Percentiles rank a stretch among this genome's conserved stretches.
phyloP scores from a whole-genome alignment of 306 rosid species.

The Prunus salicina region DNA sequence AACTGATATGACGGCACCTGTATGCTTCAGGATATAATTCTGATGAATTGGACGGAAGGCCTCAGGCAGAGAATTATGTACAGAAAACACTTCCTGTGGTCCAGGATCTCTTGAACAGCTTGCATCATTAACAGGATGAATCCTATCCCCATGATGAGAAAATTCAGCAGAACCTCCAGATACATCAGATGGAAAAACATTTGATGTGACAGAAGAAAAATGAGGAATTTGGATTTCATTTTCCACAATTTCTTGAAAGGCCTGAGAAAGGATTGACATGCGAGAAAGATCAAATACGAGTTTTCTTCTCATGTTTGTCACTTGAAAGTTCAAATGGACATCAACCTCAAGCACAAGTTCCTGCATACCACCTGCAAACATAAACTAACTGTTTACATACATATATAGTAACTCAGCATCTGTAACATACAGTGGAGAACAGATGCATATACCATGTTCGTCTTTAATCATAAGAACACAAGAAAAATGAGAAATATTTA shows the following conservation, averaged over 20 bases:
- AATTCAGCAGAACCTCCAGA: slow-evolving; percentile 40
- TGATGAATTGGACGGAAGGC: slow-evolving; percentile 33
- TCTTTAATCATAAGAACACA: slow-evolving; percentile 58
- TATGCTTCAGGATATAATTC: slow-evolving; percentile 54
- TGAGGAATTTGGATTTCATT: slow-evolving; percentile 50
- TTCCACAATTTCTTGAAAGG: slow-evolving; percentile 34
- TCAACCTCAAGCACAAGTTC: slow-evolving; percentile 66
- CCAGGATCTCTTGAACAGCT: slow-evolving; percentile 48
- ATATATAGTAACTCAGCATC: background rate
- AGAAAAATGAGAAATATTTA: slow-evolving; percentile 52
- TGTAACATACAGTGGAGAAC: slow-evolving; percentile 10
- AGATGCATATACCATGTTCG: slow-evolving; percentile 52
- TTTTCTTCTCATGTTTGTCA: slow-evolving; percentile 43
- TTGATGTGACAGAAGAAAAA: slow-evolving; percentile 48
- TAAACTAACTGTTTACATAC: slow-evolving; percentile 24
- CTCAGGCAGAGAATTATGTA: slow-evolving; percentile 22
- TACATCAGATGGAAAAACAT: slow-evolving; percentile 31
- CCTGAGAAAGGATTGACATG: slow-evolving; percentile 62
- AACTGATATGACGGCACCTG: slow-evolving; percentile 50
- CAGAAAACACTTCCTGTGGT: slow-evolving; percentile 19
- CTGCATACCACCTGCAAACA: slow-evolving; percentile 55
- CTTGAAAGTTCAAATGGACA: slow-evolving; percentile 47
- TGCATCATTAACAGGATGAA: slow-evolving; percentile 43
- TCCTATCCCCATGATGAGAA: slow-evolving; percentile 34
- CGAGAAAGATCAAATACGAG: slow-evolving; percentile 51